These are phyloP conservation scores for Yarrowia porcina DNA, from an alignment of 805 yeast species.

Conservation along the genomic window DNA sequence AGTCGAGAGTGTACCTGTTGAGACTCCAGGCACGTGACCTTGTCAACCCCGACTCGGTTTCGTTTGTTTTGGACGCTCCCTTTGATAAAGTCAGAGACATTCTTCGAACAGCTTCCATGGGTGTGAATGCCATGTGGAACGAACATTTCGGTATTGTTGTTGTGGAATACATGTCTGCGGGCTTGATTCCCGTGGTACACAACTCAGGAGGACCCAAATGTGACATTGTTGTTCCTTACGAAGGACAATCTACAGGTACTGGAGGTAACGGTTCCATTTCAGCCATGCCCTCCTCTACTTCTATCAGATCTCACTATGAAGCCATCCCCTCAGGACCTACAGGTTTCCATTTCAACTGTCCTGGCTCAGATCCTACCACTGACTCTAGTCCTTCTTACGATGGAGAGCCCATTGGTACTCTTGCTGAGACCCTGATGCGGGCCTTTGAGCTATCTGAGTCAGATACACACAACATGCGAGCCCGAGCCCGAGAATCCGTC, in stretches of 20 bases:
- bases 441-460: slow-evolving; percentile 43
- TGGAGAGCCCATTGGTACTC: slow-evolving; percentile 37
- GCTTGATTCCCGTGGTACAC: slow-evolving; percentile 84
- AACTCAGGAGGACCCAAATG: slow-evolving; percentile 92
- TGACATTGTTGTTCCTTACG: slow-evolving; percentile 68
- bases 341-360: slow-evolving; percentile 85
- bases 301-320: slow-evolving; percentile 7
- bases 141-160: slow-evolving; percentile 98
- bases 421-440: slow-evolving; percentile 36
- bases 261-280: neutral
- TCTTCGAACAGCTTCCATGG: slow-evolving; percentile 59
- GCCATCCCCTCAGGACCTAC: slow-evolving; percentile 36
- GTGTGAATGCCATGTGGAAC: slow-evolving; percentile 98
- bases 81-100: slow-evolving; percentile 57
- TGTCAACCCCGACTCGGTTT: slow-evolving; percentile 41
- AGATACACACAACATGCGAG: slow-evolving; percentile 45
- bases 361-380: slow-evolving; percentile 48
- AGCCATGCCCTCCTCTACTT: slow-evolving; percentile 7
- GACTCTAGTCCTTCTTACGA: neutral
- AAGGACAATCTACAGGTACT: slow-evolving; percentile 31
- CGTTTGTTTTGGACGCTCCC: slow-evolving; percentile 70
- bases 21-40: slow-evolving; percentile 47
- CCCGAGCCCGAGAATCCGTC: slow-evolving; percentile 41
- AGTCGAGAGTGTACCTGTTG: slow-evolving; percentile 52
- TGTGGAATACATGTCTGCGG: slow-evolving; percentile 86